Evolutionary conservation across 2,329 filamentous ascomycete species (phyloP).

Genomic region (Arthrobotrys sinensis): DNA sequence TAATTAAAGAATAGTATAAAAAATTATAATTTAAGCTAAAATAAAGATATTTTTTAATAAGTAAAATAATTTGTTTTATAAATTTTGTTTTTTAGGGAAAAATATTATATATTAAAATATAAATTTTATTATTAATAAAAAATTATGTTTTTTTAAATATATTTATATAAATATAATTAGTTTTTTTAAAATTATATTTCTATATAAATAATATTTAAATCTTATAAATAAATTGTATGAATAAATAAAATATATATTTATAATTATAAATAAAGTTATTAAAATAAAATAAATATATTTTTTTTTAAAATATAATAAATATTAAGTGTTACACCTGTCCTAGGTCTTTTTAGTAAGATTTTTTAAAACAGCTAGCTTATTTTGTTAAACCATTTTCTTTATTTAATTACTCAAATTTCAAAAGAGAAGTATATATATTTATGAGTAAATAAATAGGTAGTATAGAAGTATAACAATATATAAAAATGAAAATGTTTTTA

Average conservation of each 20-base stretch:
- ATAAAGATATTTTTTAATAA: slow-evolving; percentile 11
- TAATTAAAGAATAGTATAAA: slow-evolving; percentile 18
- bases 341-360: too few species aligned
- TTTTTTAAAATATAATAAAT: neutral
- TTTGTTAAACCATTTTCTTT: too few species aligned
- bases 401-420: too few species aligned
- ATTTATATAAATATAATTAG: slow-evolving; percentile 19
- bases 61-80: slow-evolving; percentile 28
- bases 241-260: slow-evolving; percentile 60
- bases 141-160: neutral
- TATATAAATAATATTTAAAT: slow-evolving; percentile 61
- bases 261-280: slow-evolving; percentile 62
- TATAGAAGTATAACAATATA: too few species aligned
- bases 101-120: slow-evolving; percentile 8
- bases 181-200: slow-evolving; percentile 5
- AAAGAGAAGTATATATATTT: too few species aligned
- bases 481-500: too few species aligned
- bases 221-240: slow-evolving; percentile 62
- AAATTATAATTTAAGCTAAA: slow-evolving; percentile 13
- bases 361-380: too few species aligned
- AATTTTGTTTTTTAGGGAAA: slow-evolving; percentile 21
- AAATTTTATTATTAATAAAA: neutral
- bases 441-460: too few species aligned
- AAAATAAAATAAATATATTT: slow-evolving; percentile 48
- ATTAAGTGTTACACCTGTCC: too few species aligned